These are phyloP conservation scores for Cafeteria roenbergensis DNA, from an alignment of 108 stramenopile genomes.

Conservation along the genomic window DNA sequence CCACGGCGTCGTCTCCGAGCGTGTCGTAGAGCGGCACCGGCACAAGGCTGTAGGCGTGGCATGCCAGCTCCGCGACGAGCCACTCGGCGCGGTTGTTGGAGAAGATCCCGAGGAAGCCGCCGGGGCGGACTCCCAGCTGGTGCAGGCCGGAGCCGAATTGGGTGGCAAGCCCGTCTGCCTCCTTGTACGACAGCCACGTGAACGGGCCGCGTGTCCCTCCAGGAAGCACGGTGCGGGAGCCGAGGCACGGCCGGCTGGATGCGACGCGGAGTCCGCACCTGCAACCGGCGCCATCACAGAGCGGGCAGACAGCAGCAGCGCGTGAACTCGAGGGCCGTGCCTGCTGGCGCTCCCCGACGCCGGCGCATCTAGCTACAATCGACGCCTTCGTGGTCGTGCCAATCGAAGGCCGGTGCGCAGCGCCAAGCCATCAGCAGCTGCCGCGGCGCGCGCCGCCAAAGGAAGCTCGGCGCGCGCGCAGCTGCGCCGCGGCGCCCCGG, in stretches of 20 bases:
- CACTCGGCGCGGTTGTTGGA: conserved; percentile 85
- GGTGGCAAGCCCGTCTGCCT: conserved; percentile 24
- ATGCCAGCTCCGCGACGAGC: conserved; percentile 74
- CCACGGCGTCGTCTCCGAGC: conserved; percentile 68
- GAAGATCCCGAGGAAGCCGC: conserved; percentile 57
- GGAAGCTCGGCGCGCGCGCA: too few relatives aligned
- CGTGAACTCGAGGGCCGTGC: too few relatives aligned
- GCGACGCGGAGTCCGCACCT: too few relatives aligned
- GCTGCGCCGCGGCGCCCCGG: too few relatives aligned
- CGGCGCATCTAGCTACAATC: not conserved
- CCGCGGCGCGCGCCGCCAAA: too few relatives aligned
- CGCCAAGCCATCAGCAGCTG: too few relatives aligned
- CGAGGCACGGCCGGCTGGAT: conserved; percentile 27
- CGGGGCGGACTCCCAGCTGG: conserved; percentile 27
- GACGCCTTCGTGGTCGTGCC: not conserved
- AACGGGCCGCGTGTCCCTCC: conserved; percentile 25
- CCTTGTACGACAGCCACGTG: conserved; percentile 29
- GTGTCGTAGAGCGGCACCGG: conserved; percentile 89
- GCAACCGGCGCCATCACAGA: too few relatives aligned
- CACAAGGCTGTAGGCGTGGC: conserved; percentile 55
- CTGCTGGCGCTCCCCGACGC: too few relatives aligned
- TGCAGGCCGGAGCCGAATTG: conserved; percentile 29
- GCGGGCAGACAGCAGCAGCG: too few relatives aligned
- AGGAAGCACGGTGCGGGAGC: conserved; percentile 18
- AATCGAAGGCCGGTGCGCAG: not conserved